A percentile compares a stretch with the other conserved stretches of the same genome.
Evolutionary conservation across 73 alveolate species (phyloP).

Genomic region (Effrenium voratum): DNA sequence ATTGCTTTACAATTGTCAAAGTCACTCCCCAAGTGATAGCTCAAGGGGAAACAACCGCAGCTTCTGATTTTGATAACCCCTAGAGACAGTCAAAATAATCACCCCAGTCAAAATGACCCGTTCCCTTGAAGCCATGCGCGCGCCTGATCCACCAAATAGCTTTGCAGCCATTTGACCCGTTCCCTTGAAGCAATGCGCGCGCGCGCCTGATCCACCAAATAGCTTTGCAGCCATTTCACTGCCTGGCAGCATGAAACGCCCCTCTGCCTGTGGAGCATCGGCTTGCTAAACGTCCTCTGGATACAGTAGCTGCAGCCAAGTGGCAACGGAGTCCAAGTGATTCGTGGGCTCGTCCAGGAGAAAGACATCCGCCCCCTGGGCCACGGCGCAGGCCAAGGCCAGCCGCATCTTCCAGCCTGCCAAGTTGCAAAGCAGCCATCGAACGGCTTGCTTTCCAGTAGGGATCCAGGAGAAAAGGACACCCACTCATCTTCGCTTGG

Average conservation of each 20-base stretch:
- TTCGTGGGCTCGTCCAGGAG: conserved; percentile 95
- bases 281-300: not conserved
- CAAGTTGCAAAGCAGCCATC: not conserved
- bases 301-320: not conserved
- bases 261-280: not conserved
- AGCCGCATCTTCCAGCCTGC: conserved; percentile 96
- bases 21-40: too few relatives aligned
- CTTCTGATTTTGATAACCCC: too few relatives aligned
- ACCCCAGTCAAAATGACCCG: too few relatives aligned
- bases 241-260: not conserved
- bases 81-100: too few relatives aligned
- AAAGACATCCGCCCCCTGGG: conserved; percentile 95
- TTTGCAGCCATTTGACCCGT: conserved; percentile 72
- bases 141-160: conserved; percentile 40
- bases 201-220: conserved; percentile 35
- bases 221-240: conserved; percentile 57
- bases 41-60: too few relatives aligned
- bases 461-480: too few relatives aligned
- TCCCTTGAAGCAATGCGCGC: too few relatives aligned
- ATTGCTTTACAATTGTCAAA: too few relatives aligned
- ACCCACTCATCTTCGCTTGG: too few relatives aligned
- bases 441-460: not conserved
- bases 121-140: too few relatives aligned
- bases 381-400: conserved; percentile 95
- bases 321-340: conserved; percentile 94